Evolutionary conservation across 257 asterid species (phyloP).

Genomic region (Asclepias syriaca): DNA sequence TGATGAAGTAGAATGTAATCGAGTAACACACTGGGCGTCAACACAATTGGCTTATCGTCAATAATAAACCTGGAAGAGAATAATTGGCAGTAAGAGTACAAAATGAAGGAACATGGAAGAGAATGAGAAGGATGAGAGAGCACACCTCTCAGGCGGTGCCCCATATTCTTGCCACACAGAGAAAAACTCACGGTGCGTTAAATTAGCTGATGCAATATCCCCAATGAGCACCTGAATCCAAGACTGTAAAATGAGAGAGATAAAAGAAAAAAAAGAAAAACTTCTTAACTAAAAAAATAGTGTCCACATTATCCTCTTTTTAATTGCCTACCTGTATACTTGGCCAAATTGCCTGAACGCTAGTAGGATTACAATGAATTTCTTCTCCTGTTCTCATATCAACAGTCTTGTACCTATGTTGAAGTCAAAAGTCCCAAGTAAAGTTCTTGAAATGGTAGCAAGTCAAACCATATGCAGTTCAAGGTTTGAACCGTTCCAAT

Average conservation of each 20-base stretch:
- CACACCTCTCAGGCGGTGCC: constrained; percentile 85
- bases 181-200: constrained; percentile 82
- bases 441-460: not conserved
- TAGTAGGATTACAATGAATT: constrained; percentile 90
- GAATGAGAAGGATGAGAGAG: constrained; percentile 1
- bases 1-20: no score
- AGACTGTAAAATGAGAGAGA: constrained; percentile 16
- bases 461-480: not conserved
- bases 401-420: constrained; percentile 88
- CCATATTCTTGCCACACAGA: constrained; percentile 75
- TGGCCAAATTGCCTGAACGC: constrained; percentile 99
- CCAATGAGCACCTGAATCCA: constrained; percentile 83
- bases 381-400: constrained; percentile 96
- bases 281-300: constrained; percentile 8
- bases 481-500: not conserved
- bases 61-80: no score
- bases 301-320: not conserved
- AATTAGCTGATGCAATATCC: constrained; percentile 83
- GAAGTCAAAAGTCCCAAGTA: constrained; percentile 6
- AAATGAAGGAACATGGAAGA: not conserved
- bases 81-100: not conserved
- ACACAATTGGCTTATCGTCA: no score
- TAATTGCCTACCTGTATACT: constrained; percentile 65
- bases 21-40: constrained; percentile 29
- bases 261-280: not conserved